phyloP scores from a whole-genome alignment of 2,329 filamentous ascomycete genomes.

The Fusarium euwallaceae region DNA sequence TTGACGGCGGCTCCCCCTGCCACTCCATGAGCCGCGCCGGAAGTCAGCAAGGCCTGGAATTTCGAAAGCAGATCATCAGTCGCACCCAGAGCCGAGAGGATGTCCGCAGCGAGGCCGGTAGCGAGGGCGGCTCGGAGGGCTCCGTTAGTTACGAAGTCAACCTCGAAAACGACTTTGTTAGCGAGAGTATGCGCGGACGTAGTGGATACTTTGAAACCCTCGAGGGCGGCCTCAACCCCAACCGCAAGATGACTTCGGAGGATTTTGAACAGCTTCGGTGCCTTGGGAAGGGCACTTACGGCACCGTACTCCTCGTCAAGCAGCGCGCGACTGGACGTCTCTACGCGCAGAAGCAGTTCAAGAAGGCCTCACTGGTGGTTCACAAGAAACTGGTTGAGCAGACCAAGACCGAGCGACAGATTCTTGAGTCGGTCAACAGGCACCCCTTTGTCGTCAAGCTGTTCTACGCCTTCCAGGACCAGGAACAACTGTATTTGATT shows the following conservation, averaged over 20 bases:
- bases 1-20: conserved; percentile 69
- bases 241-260: conserved; percentile 88
- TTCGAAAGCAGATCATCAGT: conserved; percentile 69
- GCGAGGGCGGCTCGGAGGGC: conserved; percentile 73
- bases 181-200: conserved; percentile 68
- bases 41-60: conserved; percentile 54
- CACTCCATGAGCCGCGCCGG: conserved; percentile 69
- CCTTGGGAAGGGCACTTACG: conserved; percentile 95
- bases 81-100: conserved; percentile 69
- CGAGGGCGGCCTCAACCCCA: conserved; percentile 67
- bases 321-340: conserved; percentile 88
- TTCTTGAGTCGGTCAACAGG: conserved; percentile 94
- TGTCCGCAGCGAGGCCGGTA: conserved; percentile 65
- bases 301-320: conserved; percentile 93
- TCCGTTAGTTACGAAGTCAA: conserved; percentile 86
- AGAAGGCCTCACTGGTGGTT: conserved; percentile 94
- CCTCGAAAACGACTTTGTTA: conserved; percentile 87
- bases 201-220: conserved; percentile 59
- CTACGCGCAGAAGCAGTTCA: conserved; percentile 98
- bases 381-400: conserved; percentile 97
- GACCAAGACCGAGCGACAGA: conserved; percentile 95
- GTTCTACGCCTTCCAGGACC: conserved; percentile 98
- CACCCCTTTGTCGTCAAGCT: conserved; percentile 99
- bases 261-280: conserved; percentile 94
- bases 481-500: conserved; percentile 96